A percentile compares a stretch with the other conserved stretches of the same genome.
Evolutionary conservation across 495 filamentous ascomycete species (phyloP).

Genomic region (Annulohypoxylon moriforme): DNA sequence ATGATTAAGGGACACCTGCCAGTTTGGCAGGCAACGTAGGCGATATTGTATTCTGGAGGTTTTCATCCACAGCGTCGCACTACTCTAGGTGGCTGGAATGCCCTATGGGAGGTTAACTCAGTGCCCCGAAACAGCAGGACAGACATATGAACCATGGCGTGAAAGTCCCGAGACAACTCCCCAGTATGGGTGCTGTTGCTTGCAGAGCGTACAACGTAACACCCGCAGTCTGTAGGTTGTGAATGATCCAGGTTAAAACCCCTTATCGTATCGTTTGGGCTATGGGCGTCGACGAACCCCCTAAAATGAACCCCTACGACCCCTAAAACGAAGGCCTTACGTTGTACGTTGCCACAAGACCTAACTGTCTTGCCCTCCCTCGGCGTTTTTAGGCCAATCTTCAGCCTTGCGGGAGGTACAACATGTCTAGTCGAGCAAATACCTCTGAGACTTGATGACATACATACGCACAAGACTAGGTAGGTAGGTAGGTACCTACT

Average conservation of each 20-base stretch:
- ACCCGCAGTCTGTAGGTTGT: slow-evolving; percentile 12
- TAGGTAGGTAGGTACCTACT: too few species aligned
- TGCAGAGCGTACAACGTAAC: slow-evolving; percentile 18
- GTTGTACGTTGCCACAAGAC: slow-evolving; percentile 16
- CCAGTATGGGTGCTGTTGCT: not conserved
- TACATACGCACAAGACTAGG: slow-evolving; percentile 10
- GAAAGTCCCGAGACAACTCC: slow-evolving; percentile 39
- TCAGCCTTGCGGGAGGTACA: slow-evolving; percentile 17
- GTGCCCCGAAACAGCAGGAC: slow-evolving; percentile 15
- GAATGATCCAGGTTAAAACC: slow-evolving; percentile 7
- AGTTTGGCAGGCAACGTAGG: slow-evolving; percentile 13
- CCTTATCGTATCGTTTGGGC: not conserved
- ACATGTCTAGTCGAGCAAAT: not conserved
- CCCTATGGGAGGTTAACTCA: slow-evolving; percentile 1
- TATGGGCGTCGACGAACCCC: not conserved
- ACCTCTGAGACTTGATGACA: slow-evolving; percentile 6
- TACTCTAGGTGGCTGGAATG: slow-evolving; percentile 11
- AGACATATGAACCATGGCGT: slow-evolving; percentile 29
- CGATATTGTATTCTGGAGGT: slow-evolving; percentile 10
- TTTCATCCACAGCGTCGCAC: slow-evolving; percentile 4
- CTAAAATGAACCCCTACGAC: not conserved
- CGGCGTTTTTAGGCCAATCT: slow-evolving; percentile 21
- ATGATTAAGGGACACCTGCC: not conserved
- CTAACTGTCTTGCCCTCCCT: slow-evolving; percentile 25
- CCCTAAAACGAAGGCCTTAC: not conserved